Evolutionary conservation across 352 stramenopile genomes (phyloP), one percentile per base, ranked within the genome.

Genomic region (Pythium folliculosum): DNA sequence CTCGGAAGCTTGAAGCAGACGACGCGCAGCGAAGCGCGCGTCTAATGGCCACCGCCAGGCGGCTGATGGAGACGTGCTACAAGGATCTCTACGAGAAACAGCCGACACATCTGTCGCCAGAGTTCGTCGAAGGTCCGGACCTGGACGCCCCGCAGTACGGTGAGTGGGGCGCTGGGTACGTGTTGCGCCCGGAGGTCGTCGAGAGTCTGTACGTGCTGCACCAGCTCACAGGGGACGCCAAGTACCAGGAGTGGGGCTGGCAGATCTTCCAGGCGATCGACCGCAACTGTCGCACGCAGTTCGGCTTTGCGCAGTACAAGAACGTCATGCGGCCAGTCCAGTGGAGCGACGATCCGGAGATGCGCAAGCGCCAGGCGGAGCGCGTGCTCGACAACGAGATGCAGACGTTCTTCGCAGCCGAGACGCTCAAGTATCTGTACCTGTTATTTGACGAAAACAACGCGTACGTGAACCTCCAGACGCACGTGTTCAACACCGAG

Each of bases 361-460:
- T 53, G 0, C 8, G 50, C 63, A 30, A 50, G 60, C 27, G 37
- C 60, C 14, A 52, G 49, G 43, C 56, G 43, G 59, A 49, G 30
- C 37, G 55, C 21, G 8, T 71, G 47, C 59, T 70, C 17, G 82
- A 98, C 25, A 91, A 99, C 86, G 84, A 90, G 55, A 99, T 99
- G 97, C 96, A 99, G 77, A 98, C 88, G 54, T 99, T 99, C 77
- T 99, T 99, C 75, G 70, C 99, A 37, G 96, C 97, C 14, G 98
- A 99, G 82, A 99, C 97, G 30, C 80, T 99, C 48, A 99, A 99
- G 84, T 99, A 99, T 70, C 74, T 98, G 27, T 99, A 98, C 73
- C 77, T 99, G 47, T 79, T 99, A 14, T 89, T 98, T 16, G 59
- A 69, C 72, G 77, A 75, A 7, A 77, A 87, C 22, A 83, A 93